phyloP scores from a whole-genome alignment of 768 basidiomycete species.

The Lentinula sp. region DNA sequence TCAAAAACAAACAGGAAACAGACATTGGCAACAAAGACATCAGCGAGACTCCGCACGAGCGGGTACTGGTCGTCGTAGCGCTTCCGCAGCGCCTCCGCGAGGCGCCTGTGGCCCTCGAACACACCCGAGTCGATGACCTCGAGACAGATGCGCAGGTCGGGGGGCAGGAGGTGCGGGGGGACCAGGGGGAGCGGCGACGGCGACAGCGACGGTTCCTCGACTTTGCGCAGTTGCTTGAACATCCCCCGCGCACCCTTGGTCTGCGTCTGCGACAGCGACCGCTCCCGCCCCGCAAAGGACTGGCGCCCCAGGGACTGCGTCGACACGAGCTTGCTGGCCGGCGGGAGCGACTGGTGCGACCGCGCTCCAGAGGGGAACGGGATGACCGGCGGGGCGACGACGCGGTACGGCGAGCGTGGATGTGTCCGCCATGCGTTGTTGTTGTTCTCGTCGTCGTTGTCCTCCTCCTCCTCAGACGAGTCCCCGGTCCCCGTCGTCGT shows the following conservation, averaged over 20 bases:
- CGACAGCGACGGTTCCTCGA: too few species aligned
- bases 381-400: constrained; percentile 32
- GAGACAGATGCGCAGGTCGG: constrained; percentile 79
- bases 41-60: constrained; percentile 85
- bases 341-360: constrained; percentile 73
- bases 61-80: constrained; percentile 96
- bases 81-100: constrained; percentile 81
- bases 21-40: constrained; percentile 90
- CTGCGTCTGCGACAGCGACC: constrained; percentile 46
- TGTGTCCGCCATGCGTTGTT: constrained; percentile 47
- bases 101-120: constrained; percentile 80
- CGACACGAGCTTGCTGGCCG: constrained; percentile 50
- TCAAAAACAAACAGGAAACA: constrained; percentile 6
- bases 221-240: constrained; percentile 64
- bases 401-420: constrained; percentile 73
- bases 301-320: constrained; percentile 75
- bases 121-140: constrained; percentile 85
- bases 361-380: constrained; percentile 68
- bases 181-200: constrained; percentile 19
- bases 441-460: constrained; percentile 64
- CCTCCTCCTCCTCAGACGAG: constrained; percentile 53
- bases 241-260: constrained; percentile 35
- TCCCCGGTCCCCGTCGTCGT: constrained; percentile 22
- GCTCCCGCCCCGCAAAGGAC: constrained; percentile 46
- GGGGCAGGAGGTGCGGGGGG: constrained; percentile 77